These are phyloP conservation scores for Coemansia erecta DNA, from an alignment of 192 early-diverging fungal genomes.

Conservation along the genomic window DNA sequence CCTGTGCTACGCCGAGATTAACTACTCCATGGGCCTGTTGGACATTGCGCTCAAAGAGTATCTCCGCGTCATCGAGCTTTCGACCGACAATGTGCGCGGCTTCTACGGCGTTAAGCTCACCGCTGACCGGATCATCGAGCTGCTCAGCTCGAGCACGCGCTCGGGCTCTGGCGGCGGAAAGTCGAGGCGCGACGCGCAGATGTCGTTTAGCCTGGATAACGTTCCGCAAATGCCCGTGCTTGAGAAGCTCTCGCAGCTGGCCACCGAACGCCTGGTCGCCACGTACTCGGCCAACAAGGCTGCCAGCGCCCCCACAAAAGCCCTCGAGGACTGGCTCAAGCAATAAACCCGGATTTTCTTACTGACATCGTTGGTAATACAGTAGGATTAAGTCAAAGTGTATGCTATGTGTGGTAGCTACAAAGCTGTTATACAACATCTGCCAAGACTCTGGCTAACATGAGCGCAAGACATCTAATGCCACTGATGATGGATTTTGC, in stretches of 20 bases:
- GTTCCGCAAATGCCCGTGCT: conserved; percentile 37
- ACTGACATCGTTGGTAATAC: too few relatives aligned
- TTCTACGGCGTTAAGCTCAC: conserved; percentile 82
- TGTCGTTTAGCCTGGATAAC: conserved; percentile 8
- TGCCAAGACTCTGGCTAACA: too few relatives aligned
- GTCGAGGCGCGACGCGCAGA: conserved; percentile 6
- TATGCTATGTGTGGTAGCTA: too few relatives aligned
- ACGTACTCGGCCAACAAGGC: conserved; percentile 18
- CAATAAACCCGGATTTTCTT: too few relatives aligned
- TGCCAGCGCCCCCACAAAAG: conserved; percentile 16
- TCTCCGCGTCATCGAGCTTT: conserved; percentile 83
- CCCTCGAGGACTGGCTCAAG: conserved; percentile 37
- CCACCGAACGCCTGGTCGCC: conserved; percentile 38
- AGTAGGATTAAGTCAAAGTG: too few relatives aligned
- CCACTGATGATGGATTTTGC: too few relatives aligned
- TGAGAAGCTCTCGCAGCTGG: conserved; percentile 41
- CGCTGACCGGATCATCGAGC: conserved; percentile 36
- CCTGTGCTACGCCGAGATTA: conserved; percentile 87
- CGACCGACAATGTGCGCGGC: conserved; percentile 78
- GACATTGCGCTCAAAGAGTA: conserved; percentile 82
- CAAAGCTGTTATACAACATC: too few relatives aligned
- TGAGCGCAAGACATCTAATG: too few relatives aligned
- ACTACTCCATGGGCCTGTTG: conserved; percentile 67
- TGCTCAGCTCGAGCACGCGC: too few relatives aligned
- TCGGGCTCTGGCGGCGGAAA: conserved; percentile 9